Conservation (phyloP, 1,284 basidiomycete genomes). For the Naganishia sp. region DNA sequence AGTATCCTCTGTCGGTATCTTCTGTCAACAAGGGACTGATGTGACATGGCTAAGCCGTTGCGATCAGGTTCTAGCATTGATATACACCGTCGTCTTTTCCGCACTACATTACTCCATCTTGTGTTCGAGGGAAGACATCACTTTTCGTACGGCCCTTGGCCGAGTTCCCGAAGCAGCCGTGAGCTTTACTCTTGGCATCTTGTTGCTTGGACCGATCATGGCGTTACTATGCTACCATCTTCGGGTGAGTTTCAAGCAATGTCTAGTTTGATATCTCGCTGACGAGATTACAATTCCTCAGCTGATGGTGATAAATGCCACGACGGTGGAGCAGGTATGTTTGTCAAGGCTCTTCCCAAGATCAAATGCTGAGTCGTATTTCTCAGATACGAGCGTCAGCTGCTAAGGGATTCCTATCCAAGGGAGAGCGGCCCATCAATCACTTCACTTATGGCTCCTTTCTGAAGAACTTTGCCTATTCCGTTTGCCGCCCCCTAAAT, state of each 20-base stretch:
- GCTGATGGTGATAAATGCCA: constrained; percentile 64
- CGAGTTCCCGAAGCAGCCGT: constrained; percentile 73
- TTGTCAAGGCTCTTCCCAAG: not conserved
- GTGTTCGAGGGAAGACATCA: constrained; percentile 59
- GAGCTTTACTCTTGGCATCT: constrained; percentile 67
- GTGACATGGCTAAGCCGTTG: not conserved
- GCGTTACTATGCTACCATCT: constrained; percentile 80
- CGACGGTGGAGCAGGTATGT: constrained; percentile 87
- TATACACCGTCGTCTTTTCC: constrained; percentile 76
- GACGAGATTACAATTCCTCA: constrained; percentile 28
- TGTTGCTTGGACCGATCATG: constrained; percentile 75
- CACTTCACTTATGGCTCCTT: constrained; percentile 46
- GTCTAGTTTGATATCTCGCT: constrained; percentile 24
- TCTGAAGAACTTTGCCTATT: constrained; percentile 45
- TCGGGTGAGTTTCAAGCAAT: constrained; percentile 61
- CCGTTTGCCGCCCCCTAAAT: constrained; percentile 50
- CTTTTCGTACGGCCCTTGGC: constrained; percentile 63
- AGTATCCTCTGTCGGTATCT: constrained; percentile 65
- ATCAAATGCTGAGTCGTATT: not conserved
- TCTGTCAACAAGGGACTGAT: constrained; percentile 1
- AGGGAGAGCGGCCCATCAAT: constrained; percentile 46
- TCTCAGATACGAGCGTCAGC: constrained; percentile 50
- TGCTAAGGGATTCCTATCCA: constrained; percentile 40
- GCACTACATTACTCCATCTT: constrained; percentile 76
- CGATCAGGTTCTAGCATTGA: constrained; percentile 64